These are phyloP conservation scores for Petunia hybrid DNA, from an alignment of 305 asterid genomes.

Conservation along the genomic window DNA sequence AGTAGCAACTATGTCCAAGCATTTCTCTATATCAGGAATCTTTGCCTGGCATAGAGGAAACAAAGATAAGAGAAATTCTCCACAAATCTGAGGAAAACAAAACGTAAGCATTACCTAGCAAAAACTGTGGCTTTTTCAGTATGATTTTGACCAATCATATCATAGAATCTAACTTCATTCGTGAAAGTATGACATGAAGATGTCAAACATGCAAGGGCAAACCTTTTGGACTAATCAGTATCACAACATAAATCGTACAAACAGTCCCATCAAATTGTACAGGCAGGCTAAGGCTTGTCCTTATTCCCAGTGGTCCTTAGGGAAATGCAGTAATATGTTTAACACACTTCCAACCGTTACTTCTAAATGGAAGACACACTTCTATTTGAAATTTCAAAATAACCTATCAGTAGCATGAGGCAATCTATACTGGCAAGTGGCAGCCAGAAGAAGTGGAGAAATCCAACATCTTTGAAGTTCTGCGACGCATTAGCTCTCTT, in stretches of 20 bases:
- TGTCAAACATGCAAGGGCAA: background rate
- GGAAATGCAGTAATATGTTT: background rate
- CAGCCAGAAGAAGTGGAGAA: slow-evolving; percentile 18
- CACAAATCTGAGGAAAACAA: slow-evolving; percentile 24
- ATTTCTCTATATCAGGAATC: slow-evolving; percentile 93
- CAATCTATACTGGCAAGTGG: slow-evolving; percentile 15
- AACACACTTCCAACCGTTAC: background rate
- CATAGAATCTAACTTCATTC: slow-evolving; percentile 18
- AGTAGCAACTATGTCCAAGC: slow-evolving; percentile 85
- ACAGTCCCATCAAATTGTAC: background rate
- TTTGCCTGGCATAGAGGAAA: slow-evolving; percentile 65
- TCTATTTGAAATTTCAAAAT: slow-evolving; percentile 10
- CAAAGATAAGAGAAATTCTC: slow-evolving; percentile 27
- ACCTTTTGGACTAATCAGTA: slow-evolving; percentile 22
- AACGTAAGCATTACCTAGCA: slow-evolving; percentile 15
- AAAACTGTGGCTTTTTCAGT: background rate
- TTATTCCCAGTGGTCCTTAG: background rate
- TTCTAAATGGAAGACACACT: background rate
- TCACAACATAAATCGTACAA: slow-evolving; percentile 13
- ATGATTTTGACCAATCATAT: background rate
- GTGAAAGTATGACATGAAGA: background rate
- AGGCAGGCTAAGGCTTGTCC: slow-evolving; percentile 8
- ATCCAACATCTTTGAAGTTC: background rate
- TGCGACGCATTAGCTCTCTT: slow-evolving; percentile 13
- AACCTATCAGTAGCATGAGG: slow-evolving; percentile 26